These are phyloP conservation scores for Apiospora hydei DNA, from an alignment of 2,329 filamentous ascomycete species.

Conservation along the genomic window DNA sequence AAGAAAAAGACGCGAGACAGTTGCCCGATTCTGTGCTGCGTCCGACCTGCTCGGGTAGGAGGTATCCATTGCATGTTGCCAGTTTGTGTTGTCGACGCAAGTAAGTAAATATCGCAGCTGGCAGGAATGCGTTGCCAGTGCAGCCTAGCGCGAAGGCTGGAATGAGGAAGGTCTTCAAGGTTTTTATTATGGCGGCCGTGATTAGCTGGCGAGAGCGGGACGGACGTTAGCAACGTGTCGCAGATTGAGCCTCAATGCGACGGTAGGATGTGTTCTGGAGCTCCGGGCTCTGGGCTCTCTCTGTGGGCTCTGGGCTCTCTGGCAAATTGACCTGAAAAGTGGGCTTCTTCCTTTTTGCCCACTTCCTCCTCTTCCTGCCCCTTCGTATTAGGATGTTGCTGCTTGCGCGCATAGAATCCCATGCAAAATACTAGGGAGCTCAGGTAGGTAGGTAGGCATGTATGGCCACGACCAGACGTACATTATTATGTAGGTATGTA, in stretches of 20 bases:
- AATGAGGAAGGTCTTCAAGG: not conserved
- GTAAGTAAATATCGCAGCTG: not conserved
- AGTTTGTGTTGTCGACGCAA: not conserved
- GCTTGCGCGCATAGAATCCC: not conserved
- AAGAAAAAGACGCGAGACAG: not conserved
- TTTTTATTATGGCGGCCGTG: not conserved
- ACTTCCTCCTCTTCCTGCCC: no score
- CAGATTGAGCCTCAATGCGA: conserved; percentile 24
- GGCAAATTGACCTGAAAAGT: conserved; percentile 14
- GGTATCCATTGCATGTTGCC: not conserved
- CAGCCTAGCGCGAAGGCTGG: not conserved
- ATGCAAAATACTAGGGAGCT: not conserved
- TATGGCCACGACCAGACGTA: not conserved
- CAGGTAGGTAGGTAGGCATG: not conserved
- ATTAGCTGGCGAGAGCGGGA: conserved; percentile 19
- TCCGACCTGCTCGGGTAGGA: not conserved
- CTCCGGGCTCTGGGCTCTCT: conserved; percentile 5
- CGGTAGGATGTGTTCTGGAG: conserved; percentile 7
- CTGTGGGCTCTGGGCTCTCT: conserved; percentile 8
- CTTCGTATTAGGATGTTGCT: not conserved
- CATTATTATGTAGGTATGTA: not conserved
- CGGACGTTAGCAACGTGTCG: conserved; percentile 21
- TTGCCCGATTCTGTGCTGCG: conserved; percentile 22
- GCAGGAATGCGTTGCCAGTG: not conserved
- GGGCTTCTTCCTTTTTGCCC: conserved; percentile 1